Base-by-base conservation (phyloP, 2,329 filamentous ascomycete species). In the Plenodomus lindquistii region DNA sequence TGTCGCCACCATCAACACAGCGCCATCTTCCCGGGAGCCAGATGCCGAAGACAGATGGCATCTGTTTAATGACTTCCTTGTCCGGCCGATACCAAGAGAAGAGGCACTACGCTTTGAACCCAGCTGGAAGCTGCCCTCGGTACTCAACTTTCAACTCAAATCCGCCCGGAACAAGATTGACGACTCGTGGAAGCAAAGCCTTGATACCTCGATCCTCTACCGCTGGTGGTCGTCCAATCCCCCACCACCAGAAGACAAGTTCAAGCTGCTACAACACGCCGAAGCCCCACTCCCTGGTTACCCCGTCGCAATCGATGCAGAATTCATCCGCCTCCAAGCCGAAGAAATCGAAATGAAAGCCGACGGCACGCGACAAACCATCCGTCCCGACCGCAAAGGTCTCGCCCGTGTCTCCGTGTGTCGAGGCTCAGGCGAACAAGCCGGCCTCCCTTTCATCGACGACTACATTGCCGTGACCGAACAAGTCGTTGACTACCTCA, bases 301-400 rank as follows among this genome's bases (percentile, higher is more conserved):
- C 2, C 87, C 94, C 10, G 84, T 97, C 37, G 94, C 92, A 1
- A 84, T 99, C 4, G 94, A 99, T 67, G 96, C 95, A 0, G 94
- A 99, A 71, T 99, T 99, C 60, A 95, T 99, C 7, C 87, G 91
- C 18, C 83, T 97, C 2, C 89, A 95, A 57, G 88, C 94, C 59
- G 91, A 94, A 39, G 93, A 97, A 69, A 96, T 97, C 44, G 91
- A 97, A 66, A 91, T 99, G 76, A 96, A 95, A 70, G 92, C 93
- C 2, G 92, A 97, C 57, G 94, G 94, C 18, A 89, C 91, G 35
- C 86, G 91, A 41, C 91, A 95, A 66, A 96, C 92, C 13, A 94
- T 97, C 35, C 84, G 93, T 1, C 94, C 94, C 0, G 92, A 88
- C 54, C 91, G 92, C 22, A 90, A 94, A 59, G 93, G 92, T 0